Evolutionary conservation across 108 stramenopile species (phyloP), one percentile per base, ranked within the genome.

Genomic region (Seminavis robusta): DNA sequence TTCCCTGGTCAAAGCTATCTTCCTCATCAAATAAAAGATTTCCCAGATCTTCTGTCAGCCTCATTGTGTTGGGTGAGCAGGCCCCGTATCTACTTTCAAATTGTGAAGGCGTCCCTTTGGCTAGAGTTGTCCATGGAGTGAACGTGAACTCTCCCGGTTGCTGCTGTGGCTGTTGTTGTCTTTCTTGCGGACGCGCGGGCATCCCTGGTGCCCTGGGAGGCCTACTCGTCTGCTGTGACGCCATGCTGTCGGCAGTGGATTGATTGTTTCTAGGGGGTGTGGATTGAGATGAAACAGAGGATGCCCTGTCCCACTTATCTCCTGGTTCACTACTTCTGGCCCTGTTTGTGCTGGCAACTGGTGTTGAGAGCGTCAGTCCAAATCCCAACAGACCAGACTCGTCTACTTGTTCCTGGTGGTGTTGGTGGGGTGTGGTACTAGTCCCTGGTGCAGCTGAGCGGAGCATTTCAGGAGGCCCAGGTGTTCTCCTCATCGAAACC

Each of bases 21-120:
- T 90, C 84, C 33, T 90, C 89, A 46, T 90, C 89, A 8, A 58
- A 57, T 9, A 91, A 62, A 23, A 91, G 56, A 31, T 81, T 84
- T 19, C 80, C 89, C 27, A 91, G 47, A 51, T 81, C 81, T 53
- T 83, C 79, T 28, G 85, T 78, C 53, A 91, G 69, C 16, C 83
- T 70, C 26, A 86, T 61, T 0, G 82, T 84, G 48, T 75, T 77
- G 23, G 88, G 88, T 17, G 82, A 84, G 36, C 81, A 86, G 0
- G 75, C 76, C 17, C 73, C 74, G 6, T 69, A 59, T 9, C 63
- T 63, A 47, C 52, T 48, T 36, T 57, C 42, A 26, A 56, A 24
- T 33, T 71, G 56, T 32, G 72, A 28, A 32, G 74, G 52, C 3
- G 65, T 51, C 47, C 73, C 73, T 54, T 77, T 79, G 26, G 61